Conservation (phyloP, 2,329 filamentous ascomycete genomes). For the Penicillium sp. region DNA sequence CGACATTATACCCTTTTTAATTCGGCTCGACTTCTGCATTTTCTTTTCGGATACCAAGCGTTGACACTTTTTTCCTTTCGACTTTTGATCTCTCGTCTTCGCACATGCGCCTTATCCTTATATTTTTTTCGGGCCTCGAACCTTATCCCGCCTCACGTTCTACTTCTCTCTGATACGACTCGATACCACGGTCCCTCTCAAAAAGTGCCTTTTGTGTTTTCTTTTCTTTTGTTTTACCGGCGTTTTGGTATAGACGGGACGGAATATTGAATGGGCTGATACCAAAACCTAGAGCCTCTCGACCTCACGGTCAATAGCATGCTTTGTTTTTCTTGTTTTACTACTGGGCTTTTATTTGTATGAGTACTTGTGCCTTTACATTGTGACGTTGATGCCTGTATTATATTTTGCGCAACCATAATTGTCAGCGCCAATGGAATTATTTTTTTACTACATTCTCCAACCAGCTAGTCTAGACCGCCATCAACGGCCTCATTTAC, state of each 20-base stretch:
- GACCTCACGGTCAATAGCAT: conserved; percentile 39
- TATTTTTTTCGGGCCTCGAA: conserved; percentile 14
- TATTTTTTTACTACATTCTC: not conserved
- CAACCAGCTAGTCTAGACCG: conserved; percentile 11
- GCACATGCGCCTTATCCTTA: conserved; percentile 9
- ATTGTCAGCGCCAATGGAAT: conserved; percentile 9
- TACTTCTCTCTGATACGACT: conserved; percentile 11
- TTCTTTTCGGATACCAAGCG: conserved; percentile 28
- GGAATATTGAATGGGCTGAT: conserved; percentile 37
- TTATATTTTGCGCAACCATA: conserved; percentile 5
- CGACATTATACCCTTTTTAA: conserved; percentile 32
- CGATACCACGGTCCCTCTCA: conserved; percentile 11
- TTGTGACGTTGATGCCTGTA: conserved; percentile 21
- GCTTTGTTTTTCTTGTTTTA: conserved; percentile 21
- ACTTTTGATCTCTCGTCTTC: conserved; percentile 12
- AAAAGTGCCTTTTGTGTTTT: conserved; percentile 26
- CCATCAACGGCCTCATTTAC: not conserved
- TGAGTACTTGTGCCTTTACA: conserved; percentile 14
- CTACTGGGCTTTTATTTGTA: conserved; percentile 14
- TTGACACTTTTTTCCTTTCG: conserved; percentile 18
- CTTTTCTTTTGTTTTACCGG: conserved; percentile 25
- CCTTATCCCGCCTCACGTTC: conserved; percentile 6
- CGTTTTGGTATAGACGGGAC: conserved; percentile 42
- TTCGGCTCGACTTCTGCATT: conserved; percentile 21
- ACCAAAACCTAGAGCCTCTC: conserved; percentile 39